A percentile compares a stretch with the other conserved stretches of the same genome.
phyloP scores from a whole-genome alignment of 2,329 filamentous ascomycete genomes.

The Oidium heveae region DNA sequence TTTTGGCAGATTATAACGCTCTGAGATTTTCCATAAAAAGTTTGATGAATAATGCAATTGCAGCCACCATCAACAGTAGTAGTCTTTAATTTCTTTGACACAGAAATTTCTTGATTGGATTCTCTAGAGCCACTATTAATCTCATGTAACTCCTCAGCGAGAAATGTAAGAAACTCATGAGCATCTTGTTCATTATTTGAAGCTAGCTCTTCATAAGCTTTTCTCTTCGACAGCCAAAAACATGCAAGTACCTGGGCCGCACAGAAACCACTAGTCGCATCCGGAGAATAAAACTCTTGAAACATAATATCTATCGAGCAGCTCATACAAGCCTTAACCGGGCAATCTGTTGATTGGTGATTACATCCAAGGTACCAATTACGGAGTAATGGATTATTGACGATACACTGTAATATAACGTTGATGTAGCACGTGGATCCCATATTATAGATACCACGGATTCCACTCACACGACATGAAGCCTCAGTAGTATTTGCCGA shows the following conservation, averaged over 20 bases:
- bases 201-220: constrained; percentile 46
- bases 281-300: constrained; percentile 42
- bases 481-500: constrained; percentile 52
- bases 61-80: constrained; percentile 22
- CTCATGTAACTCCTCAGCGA: constrained; percentile 74
- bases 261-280: constrained; percentile 72
- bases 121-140: constrained; percentile 36
- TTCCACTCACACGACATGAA: constrained; percentile 64
- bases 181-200: constrained; percentile 92
- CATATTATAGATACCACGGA: constrained; percentile 87
- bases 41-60: constrained; percentile 79
- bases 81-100: constrained; percentile 8
- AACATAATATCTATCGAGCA: constrained; percentile 53
- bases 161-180: constrained; percentile 90
- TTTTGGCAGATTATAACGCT: constrained; percentile 78
- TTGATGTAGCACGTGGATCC: constrained; percentile 98
- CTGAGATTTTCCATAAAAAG: constrained; percentile 78
- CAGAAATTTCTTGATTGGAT: constrained; percentile 6
- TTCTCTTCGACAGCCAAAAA: constrained; percentile 67
- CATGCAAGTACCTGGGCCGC: constrained; percentile 72
- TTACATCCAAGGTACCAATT: constrained; percentile 85
- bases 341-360: constrained; percentile 51
- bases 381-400: constrained; percentile 78
- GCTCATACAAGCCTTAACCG: constrained; percentile 33
- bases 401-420: constrained; percentile 74